phyloP scores from a whole-genome alignment of 2,329 filamentous ascomycete species.

The Corynespora cassiicola region DNA sequence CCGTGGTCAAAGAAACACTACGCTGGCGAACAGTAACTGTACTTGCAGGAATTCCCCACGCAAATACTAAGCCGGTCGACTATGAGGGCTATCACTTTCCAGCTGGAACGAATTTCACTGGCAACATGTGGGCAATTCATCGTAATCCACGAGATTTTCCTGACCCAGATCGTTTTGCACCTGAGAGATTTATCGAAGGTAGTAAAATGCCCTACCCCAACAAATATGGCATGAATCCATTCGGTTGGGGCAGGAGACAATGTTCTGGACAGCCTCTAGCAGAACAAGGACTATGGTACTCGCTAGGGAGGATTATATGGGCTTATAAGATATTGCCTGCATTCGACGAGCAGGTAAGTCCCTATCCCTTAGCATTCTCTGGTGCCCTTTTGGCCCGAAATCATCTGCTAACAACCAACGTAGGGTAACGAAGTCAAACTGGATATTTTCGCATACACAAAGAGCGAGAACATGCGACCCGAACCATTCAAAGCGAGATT shows the following conservation, averaged over 20 bases:
- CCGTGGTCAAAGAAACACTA: conserved; percentile 12
- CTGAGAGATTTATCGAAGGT: conserved; percentile 46
- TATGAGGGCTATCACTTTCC: conserved; percentile 38
- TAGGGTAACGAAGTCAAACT: conserved; percentile 8
- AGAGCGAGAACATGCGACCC: conserved; percentile 9
- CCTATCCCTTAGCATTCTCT: not conserved
- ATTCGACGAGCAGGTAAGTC: conserved; percentile 4
- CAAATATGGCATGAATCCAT: conserved; percentile 33
- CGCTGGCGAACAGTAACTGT: conserved; percentile 9
- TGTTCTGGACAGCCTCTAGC: conserved; percentile 45
- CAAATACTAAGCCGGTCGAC: conserved; percentile 26
- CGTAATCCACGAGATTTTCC: conserved; percentile 36
- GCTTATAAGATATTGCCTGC: conserved; percentile 1
- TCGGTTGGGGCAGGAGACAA: conserved; percentile 44
- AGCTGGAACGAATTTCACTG: conserved; percentile 37
- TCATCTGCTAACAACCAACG: not conserved
- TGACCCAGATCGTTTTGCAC: conserved; percentile 36
- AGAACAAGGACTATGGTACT: conserved; percentile 28
- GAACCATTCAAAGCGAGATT: conserved; percentile 10
- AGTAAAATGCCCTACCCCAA: conserved; percentile 30
- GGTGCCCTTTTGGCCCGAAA: too few species aligned
- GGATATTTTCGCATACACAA: conserved; percentile 12
- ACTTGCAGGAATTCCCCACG: conserved; percentile 23
- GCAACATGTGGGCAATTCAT: conserved; percentile 32
- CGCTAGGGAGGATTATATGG: conserved; percentile 9